A percentile compares a stretch with the other conserved stretches of the same genome.
phyloP scores from a whole-genome alignment of 345 rosid species.

The sweet orange (Citrus sinensis) region DVS_A1.0 CM039163.1:2802001-2802500 shows the following conservation, averaged over 20 bases:
- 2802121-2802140: constrained; percentile 2
- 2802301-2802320: constrained; percentile 10
- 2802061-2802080: constrained; percentile 19
- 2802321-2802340: constrained; percentile 17
- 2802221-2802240: not conserved
- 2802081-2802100: not conserved
- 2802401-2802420: constrained; percentile 2
- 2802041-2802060: constrained; percentile 2
- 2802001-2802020: not conserved
- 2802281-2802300: constrained; percentile 36
- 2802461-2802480: constrained; percentile 8
- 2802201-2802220: constrained; percentile 14
- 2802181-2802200: constrained; percentile 1
- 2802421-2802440: constrained; percentile 15
- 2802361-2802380: constrained; percentile 20
- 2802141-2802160: constrained; percentile 19
- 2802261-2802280: constrained; percentile 23
- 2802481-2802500: constrained; percentile 3
- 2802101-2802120: constrained; percentile 12
- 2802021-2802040: constrained; percentile 1
- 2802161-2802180: constrained; percentile 19
- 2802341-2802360: constrained; percentile 25
- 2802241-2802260: constrained; percentile 19
- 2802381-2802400: not conserved
- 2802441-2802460: constrained; percentile 26